phyloP scores from a whole-genome alignment of 2,329 filamentous ascomycete genomes.

The Neonectria faginata region DNA sequence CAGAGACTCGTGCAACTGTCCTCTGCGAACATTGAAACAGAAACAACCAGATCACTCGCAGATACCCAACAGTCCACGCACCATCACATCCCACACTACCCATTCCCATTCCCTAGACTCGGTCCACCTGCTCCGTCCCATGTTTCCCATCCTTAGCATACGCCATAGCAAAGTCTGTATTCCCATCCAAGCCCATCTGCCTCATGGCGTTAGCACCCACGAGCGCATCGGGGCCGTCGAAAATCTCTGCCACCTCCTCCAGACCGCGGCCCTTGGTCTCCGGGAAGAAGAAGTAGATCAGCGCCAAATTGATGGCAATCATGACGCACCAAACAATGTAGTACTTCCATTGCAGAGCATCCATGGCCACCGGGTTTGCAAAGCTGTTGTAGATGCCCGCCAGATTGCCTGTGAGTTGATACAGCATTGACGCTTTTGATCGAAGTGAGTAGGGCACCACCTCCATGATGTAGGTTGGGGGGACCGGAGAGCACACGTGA shows the following conservation, averaged over 20 bases:
- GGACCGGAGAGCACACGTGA: conserved; percentile 54
- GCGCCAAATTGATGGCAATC: conserved; percentile 32
- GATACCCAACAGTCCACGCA: neutral
- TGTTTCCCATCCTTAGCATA: conserved; percentile 13
- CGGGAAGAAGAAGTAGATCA: conserved; percentile 48
- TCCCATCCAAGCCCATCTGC: conserved; percentile 30
- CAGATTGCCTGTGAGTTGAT: conserved; percentile 45
- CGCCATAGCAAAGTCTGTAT: conserved; percentile 14
- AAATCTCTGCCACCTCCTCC: conserved; percentile 42
- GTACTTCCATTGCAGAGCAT: conserved; percentile 56
- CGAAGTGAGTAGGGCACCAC: conserved; percentile 52
- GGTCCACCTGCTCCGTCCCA: conserved; percentile 12
- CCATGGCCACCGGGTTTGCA: conserved; percentile 58
- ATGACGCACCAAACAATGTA: conserved; percentile 58
- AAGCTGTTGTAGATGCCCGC: conserved; percentile 54
- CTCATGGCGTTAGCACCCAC: conserved; percentile 37
- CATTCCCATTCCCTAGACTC: neutral
- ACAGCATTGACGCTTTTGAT: conserved; percentile 47
- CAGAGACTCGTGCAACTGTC: neutral
- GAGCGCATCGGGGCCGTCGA: conserved; percentile 38
- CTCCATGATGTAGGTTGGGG: conserved; percentile 59
- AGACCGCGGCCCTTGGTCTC: conserved; percentile 41
- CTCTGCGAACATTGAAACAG: neutral
- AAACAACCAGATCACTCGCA: neutral
- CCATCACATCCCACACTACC: neutral